Evolutionary conservation across 2,329 filamentous ascomycete genomes (phyloP), one percentile per base, ranked within the genome.

Genomic region (Arthroderma sp.): DNA sequence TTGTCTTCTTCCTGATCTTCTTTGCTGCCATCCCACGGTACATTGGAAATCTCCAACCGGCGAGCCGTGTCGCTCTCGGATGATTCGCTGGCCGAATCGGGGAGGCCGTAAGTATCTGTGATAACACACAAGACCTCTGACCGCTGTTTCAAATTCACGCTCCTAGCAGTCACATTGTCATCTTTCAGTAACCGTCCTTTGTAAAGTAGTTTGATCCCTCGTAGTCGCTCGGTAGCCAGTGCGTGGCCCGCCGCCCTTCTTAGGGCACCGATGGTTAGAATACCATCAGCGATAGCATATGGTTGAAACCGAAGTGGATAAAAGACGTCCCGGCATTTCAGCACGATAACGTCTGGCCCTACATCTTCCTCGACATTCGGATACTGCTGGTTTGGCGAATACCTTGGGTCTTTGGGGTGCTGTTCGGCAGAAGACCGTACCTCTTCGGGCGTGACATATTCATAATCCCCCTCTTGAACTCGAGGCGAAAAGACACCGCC

Each of bases 81-180:
- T 22, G 15, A 22, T 22, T 22, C 15, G 3, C 15, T 22, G 15
- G 15, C 15, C 15, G 15, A 22, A 22, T 22, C 15, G 15, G 15
- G 15, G 15, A 22, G 15, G 3, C 15, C 15, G 15, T 22, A 22
- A 22, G 15, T 22, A n/a, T 10, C 40, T 38, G 65, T 66, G 29
- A 70, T 62, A 34, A 70, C 66, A 43, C 64, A 68, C 44, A 68
- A 54, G 40, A 71, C 60, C 51, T 69, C 64, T 3, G 67, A 70
- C 42, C 70, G 62, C 49, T 71, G 68, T 50, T 70, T 70, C 32
- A 71, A 56, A 10, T 66, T 64, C 47, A 69, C 66, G 32, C 60
- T 54, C 48, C 63, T 64, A 45, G 68, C 66, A 6, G 63, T 53
- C 36, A 51, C 50, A 4, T 51, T 44, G 51, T 71, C 63, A 47